Percentiles rank a stretch among this genome's conserved stretches.
phyloP scores from a whole-genome alignment of 1,284 basidiomycete species.

The Ustilago bromivora region DNA sequence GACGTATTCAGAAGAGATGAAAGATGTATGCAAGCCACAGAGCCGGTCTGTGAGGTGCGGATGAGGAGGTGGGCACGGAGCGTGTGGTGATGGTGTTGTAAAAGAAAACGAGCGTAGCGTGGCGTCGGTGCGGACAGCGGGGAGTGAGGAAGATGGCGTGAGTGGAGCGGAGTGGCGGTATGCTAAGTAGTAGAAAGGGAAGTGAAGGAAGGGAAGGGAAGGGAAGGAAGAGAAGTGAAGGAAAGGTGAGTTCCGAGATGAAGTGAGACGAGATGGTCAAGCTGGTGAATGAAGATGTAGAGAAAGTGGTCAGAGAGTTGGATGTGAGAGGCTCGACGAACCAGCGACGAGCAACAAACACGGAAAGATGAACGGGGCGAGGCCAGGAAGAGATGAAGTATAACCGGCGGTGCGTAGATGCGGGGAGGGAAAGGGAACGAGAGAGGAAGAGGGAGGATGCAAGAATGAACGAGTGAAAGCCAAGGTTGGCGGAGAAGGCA shows the following conservation, averaged over 20 bases:
- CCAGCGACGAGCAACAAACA: conserved; percentile 29
- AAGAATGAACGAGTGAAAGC: conserved; percentile 2
- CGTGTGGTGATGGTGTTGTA: conserved; percentile 2
- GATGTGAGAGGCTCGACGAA: conserved; percentile 19
- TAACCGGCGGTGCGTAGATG: not conserved
- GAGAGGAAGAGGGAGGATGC: not conserved
- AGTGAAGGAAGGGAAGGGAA: not conserved
- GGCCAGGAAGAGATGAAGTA: not conserved
- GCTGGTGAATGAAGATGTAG: conserved; percentile 12
- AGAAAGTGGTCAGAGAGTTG: not conserved
- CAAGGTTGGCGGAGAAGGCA: conserved; percentile 5
- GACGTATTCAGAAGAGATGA: conserved; percentile 8
- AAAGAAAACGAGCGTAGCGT: conserved; percentile 17
- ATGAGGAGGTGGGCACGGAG: not conserved
- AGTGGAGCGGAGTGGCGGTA: not conserved
- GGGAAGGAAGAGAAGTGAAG: not conserved
- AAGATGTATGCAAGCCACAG: conserved; percentile 38
- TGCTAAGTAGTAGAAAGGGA: conserved; percentile 1
- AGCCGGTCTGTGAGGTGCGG: conserved; percentile 34
- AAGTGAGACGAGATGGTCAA: not conserved
- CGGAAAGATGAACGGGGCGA: not conserved
- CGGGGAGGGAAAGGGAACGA: not conserved
- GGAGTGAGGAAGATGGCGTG: not conserved
- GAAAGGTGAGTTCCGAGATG: not conserved
- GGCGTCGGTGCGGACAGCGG: not conserved